Evolutionary conservation across 345 rosid species (phyloP).

Genomic region (Mercurialis annua): DNA sequence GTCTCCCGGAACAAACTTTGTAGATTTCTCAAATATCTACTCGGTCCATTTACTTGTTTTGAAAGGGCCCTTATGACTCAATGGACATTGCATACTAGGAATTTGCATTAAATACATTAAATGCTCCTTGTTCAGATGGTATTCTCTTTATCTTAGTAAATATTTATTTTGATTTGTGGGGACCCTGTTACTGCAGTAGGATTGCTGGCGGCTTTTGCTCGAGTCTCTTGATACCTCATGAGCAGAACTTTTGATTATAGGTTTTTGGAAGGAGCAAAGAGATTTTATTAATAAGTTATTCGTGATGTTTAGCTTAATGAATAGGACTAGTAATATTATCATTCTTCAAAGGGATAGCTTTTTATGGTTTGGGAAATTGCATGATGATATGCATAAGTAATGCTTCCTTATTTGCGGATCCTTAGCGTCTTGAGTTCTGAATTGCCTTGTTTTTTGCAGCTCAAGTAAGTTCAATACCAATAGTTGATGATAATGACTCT

Average conservation of each 20-base stretch:
- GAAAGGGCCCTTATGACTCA: not conserved
- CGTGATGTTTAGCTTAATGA: not conserved
- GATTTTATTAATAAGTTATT: not conserved
- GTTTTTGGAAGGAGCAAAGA: not conserved
- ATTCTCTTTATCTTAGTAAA: too few relatives aligned
- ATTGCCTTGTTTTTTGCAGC: constrained; percentile 19
- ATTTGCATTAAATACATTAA: not conserved
- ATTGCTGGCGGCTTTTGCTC: too few relatives aligned
- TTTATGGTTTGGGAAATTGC: not conserved
- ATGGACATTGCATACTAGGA: not conserved
- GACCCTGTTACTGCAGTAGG: too few relatives aligned
- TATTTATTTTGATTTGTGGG: too few relatives aligned
- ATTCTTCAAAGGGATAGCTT: not conserved
- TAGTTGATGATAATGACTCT: constrained; percentile 31
- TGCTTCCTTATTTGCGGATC: not conserved
- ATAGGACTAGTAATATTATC: not conserved
- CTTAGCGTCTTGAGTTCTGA: not conserved
- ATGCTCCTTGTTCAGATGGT: not conserved
- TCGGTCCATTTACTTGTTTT: not conserved
- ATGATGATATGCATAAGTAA: not conserved
- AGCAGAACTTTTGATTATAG: not conserved
- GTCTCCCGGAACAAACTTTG: not conserved
- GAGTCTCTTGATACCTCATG: not conserved
- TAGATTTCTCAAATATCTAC: not conserved
- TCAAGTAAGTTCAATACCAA: constrained; percentile 32